Base-by-base conservation (phyloP, 192 early-diverging fungal species). In the Dimargaris xerosporica region DNA sequence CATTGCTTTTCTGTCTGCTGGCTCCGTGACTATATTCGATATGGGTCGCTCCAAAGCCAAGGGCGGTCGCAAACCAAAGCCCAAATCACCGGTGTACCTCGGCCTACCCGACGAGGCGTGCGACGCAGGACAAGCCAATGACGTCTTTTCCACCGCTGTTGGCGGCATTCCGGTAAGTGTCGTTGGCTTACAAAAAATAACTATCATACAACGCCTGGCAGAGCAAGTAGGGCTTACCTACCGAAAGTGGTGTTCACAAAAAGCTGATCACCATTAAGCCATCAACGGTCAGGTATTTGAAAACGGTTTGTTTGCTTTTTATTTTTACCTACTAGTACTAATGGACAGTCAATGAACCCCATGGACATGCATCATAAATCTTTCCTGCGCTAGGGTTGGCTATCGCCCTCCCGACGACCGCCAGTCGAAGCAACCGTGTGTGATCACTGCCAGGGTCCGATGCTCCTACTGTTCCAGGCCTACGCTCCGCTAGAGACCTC, bases 401-500 rank as follows among this genome's bases (percentile, higher is more conserved):
- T 55, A 15, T 16, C 17, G 3, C 3, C 3, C 23, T 25, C 21
- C 23, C 16, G 23, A 4, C 28, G 23, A 26, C 54, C 54, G 3
- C 54, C 54, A 26, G 16, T 15, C 3, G 16, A 21, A 21, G 54
- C 54, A 7, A 16, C 54, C n/a, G 10, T 55, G 19, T 91, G 90
- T 63, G 72, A 66, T 3, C 66, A 69, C 31, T 93, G 91, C 66
- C 66, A 65, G 9, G 64, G 66, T 19, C 69, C 68, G 0, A 83
- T 93, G 79, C 75, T 78, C 44, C 66, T 91, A 25, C 64, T 93
- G 6, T 68, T 82, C 10, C 91, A 93, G 69, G 72, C 80, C 17
- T 84, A 87, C 67, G 88, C 79, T 17, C 88, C 90, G 19, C 71
- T 90, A 41, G 76, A 79, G 10, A 76, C 77, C 34, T 85, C 85